phyloP scores from a whole-genome alignment of 176 grass and related monocot genomes.

The Hsuehochloa calcarea region DNA sequence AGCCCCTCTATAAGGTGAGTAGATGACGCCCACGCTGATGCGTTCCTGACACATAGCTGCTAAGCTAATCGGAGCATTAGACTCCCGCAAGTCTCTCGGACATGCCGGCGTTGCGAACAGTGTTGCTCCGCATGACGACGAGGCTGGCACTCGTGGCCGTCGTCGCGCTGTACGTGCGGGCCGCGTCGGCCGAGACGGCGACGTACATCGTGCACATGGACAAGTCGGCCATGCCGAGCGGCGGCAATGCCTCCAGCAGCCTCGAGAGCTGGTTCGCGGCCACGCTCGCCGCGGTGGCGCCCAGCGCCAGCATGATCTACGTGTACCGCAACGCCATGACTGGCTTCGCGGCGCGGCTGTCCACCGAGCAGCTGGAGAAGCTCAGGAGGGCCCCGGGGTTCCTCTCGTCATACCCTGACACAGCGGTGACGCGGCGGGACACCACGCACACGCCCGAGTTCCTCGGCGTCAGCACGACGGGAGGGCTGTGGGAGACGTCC shows the following conservation, averaged over 20 bases:
- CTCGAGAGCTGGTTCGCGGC: slow-evolving; percentile 56
- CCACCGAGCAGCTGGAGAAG: slow-evolving; percentile 20
- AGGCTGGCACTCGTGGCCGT: neutral
- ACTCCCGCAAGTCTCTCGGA: no score
- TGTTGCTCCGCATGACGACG: neutral
- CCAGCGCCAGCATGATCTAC: slow-evolving; percentile 39
- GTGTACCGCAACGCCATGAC: slow-evolving; percentile 64
- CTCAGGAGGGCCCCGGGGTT: slow-evolving; percentile 48
- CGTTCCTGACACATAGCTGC: no score
- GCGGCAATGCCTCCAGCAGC: slow-evolving; percentile 22
- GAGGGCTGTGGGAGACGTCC: slow-evolving; percentile 40
- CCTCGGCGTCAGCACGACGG: slow-evolving; percentile 42
- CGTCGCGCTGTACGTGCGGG: neutral
- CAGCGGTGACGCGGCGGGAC: slow-evolving; percentile 48
- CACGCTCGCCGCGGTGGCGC: slow-evolving; percentile 34
- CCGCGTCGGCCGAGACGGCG: neutral
- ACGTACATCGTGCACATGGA: slow-evolving; percentile 88
- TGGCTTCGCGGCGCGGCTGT: slow-evolving; percentile 61
- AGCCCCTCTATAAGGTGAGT: no score
- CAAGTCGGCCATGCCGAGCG: slow-evolving; percentile 68
- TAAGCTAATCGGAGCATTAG: no score
- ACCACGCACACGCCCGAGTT: slow-evolving; percentile 84
- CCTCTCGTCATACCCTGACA: slow-evolving; percentile 66
- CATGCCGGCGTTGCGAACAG: neutral
- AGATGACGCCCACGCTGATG: no score